Evolutionary conservation across 148 eudicot species (phyloP).

Genomic region (Chenopodium suecicum): DNA sequence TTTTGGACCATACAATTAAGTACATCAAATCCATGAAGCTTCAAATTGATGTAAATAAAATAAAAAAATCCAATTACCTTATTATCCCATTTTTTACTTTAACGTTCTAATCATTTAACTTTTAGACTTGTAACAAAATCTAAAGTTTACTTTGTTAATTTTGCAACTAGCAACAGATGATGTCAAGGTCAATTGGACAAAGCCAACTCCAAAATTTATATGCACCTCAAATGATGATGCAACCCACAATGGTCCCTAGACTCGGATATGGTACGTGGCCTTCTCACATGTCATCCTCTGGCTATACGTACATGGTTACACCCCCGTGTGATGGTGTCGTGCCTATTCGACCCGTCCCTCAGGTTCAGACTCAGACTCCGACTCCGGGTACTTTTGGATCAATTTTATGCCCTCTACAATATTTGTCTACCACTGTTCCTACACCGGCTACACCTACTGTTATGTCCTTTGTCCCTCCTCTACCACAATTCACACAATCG

Average conservation of each 20-base stretch:
- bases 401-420: neutral
- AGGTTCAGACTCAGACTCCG: neutral
- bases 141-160: neutral
- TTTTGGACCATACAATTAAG: constrained; percentile 12
- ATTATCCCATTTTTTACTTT: no score
- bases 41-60: constrained; percentile 13
- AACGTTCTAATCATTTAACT: neutral
- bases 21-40: constrained; percentile 21
- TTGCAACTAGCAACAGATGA: neutral
- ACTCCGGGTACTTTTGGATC: neutral
- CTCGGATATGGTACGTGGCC: constrained; percentile 9
- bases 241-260: neutral
- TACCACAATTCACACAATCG: neutral
- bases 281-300: neutral
- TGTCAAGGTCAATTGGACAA: constrained; percentile 14
- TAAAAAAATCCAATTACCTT: no score
- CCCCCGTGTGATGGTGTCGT: neutral
- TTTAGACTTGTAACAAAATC: neutral
- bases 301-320: neutral
- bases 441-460: neutral
- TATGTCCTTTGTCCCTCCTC: neutral
- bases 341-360: neutral
- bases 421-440: neutral
- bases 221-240: neutral
- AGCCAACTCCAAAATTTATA: neutral